Conservation (phyloP, 1,139 yeast genomes). For the Blastobotrys buckinghamii region DNA sequence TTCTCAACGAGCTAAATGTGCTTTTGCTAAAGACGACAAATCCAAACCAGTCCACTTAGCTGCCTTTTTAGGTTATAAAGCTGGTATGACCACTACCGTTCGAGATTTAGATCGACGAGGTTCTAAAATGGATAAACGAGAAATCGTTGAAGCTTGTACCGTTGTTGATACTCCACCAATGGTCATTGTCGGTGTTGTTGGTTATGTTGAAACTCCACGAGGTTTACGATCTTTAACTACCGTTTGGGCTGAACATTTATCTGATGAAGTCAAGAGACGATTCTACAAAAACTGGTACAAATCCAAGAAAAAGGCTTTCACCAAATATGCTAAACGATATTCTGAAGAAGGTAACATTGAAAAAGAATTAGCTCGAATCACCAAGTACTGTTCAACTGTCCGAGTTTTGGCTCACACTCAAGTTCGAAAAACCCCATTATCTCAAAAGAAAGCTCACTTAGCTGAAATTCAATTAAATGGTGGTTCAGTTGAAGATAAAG, state of each 20-base stretch:
- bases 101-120: conserved; percentile 99
- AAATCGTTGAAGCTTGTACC: conserved; percentile 98
- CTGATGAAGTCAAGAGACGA: conserved; percentile 99
- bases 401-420: conserved; percentile 99
- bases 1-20: conserved; percentile 96
- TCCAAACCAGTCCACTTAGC: conserved; percentile 98
- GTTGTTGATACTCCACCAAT: conserved; percentile 99
- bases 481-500: conserved; percentile 97
- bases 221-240: conserved; percentile 99
- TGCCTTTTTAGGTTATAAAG: conserved; percentile 99
- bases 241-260: conserved; percentile 99
- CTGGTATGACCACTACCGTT: conserved; percentile 99
- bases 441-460: conserved; percentile 99
- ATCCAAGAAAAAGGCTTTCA: conserved; percentile 99
- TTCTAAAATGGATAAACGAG: conserved; percentile 99
- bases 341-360: conserved; percentile 85
- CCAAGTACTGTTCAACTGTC: conserved; percentile 97
- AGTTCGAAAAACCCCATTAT: conserved; percentile 97
- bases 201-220: conserved; percentile 99
- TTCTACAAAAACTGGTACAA: conserved; percentile 99
- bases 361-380: conserved; percentile 97
- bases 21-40: conserved; percentile 99
- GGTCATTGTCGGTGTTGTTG: conserved; percentile 99
- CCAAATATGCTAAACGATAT: conserved; percentile 99
- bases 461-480: conserved; percentile 99